These are phyloP conservation scores for Cyclospora cayetanensis DNA, from an alignment of 169 alveolate genomes.

Conservation along the genomic window DNA sequence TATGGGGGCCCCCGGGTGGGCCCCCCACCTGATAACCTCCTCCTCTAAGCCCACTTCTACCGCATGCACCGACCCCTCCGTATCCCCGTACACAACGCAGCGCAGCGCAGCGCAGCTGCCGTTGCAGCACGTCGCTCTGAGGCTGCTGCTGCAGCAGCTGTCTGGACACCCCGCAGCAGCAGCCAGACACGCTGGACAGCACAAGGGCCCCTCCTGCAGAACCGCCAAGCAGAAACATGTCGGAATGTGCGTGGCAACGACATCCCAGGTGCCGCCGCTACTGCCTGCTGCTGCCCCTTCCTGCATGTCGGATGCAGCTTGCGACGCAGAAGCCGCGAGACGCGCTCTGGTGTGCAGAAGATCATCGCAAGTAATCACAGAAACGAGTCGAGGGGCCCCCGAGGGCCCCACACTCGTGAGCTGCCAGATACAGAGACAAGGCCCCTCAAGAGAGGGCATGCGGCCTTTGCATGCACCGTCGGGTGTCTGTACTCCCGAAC, in stretches of 20 bases:
- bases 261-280: conserved; percentile 36
- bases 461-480: not conserved
- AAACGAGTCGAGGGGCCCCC: conserved; percentile 66
- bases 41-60: conserved; percentile 48
- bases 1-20: conserved; percentile 35
- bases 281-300: conserved; percentile 34
- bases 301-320: not conserved
- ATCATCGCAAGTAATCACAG: conserved; percentile 70
- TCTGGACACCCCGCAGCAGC: conserved; percentile 57
- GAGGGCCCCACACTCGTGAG: conserved; percentile 28
- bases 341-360: conserved; percentile 46
- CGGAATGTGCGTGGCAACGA: conserved; percentile 59
- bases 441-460: conserved; percentile 50
- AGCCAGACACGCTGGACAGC: conserved; percentile 50
- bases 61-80: conserved; percentile 64
- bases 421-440: conserved; percentile 69
- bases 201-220: conserved; percentile 41
- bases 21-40: conserved; percentile 61
- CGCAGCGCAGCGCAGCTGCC: conserved; percentile 65
- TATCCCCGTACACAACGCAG: conserved; percentile 68
- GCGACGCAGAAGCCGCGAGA: conserved; percentile 36
- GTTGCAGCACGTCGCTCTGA: conserved; percentile 53
- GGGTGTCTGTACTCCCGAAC: conserved; percentile 22
- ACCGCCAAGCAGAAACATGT: conserved; percentile 62
- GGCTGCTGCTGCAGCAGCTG: conserved; percentile 66